Evolutionary conservation across 2,329 filamentous ascomycete species (phyloP).

Genomic region (Trichoderma sp.): DNA sequence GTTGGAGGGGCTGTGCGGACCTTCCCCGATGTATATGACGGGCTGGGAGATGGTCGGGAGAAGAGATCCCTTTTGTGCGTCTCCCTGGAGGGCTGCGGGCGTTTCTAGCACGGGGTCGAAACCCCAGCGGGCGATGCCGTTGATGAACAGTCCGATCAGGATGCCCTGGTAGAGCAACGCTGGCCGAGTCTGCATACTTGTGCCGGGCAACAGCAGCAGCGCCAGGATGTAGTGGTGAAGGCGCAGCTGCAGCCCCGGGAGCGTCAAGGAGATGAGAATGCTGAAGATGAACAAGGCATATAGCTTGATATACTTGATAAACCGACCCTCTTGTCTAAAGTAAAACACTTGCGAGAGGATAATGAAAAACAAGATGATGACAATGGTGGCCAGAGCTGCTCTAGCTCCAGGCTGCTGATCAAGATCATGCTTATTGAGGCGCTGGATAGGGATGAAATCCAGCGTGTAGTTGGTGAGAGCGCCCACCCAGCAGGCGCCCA

Average conservation of each 20-base stretch:
- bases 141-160: slow-evolving; percentile 87
- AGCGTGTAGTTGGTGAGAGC: slow-evolving; percentile 95
- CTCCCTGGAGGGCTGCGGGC: slow-evolving; percentile 67
- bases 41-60: slow-evolving; percentile 57
- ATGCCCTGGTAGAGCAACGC: slow-evolving; percentile 87
- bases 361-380: slow-evolving; percentile 69
- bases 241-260: slow-evolving; percentile 78
- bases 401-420: slow-evolving; percentile 86
- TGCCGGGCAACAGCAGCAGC: slow-evolving; percentile 83
- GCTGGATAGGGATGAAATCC: slow-evolving; percentile 87
- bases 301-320: slow-evolving; percentile 74
- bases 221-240: slow-evolving; percentile 96
- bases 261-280: slow-evolving; percentile 69
- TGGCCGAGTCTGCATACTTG: slow-evolving; percentile 82
- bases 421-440: slow-evolving; percentile 88
- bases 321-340: slow-evolving; percentile 80
- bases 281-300: slow-evolving; percentile 68
- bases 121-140: slow-evolving; percentile 91
- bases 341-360: slow-evolving; percentile 77
- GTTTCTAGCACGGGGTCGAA: slow-evolving; percentile 90
- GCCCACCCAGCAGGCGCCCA: slow-evolving; percentile 88
- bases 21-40: slow-evolving; percentile 46
- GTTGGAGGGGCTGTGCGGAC: slow-evolving; percentile 53
- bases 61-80: slow-evolving; percentile 62
- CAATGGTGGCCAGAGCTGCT: slow-evolving; percentile 75